Conservation (phyloP, 2,329 filamentous ascomycete species). For the Orbilia oligospora region DNA sequence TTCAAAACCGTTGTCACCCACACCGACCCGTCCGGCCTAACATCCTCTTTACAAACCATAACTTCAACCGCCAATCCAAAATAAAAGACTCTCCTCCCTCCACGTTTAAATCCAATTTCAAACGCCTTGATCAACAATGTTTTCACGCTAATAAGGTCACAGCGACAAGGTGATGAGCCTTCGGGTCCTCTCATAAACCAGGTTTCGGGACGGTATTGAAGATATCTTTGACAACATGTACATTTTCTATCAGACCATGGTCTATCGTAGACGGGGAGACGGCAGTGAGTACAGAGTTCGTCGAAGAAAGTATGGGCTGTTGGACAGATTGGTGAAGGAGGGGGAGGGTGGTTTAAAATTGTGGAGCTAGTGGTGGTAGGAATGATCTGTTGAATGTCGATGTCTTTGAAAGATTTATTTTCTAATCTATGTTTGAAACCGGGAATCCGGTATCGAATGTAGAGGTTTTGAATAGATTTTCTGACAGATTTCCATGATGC, state of each 20-base stretch:
- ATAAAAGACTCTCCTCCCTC: neutral
- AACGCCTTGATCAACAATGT: neutral
- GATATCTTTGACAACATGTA: neutral
- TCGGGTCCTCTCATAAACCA: too few species aligned
- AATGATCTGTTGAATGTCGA: too few species aligned
- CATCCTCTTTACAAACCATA: neutral
- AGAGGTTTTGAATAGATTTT: neutral
- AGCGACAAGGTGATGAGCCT: too few species aligned
- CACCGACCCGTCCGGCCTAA: too few species aligned
- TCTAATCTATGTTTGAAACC: too few species aligned
- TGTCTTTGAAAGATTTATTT: too few species aligned
- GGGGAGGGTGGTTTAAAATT: too few species aligned
- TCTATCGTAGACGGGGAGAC: neutral
- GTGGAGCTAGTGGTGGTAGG: too few species aligned
- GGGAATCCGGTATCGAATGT: too few species aligned
- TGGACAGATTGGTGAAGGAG: too few species aligned
- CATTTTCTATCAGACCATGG: neutral
- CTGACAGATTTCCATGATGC: neutral
- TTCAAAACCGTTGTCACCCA: neutral
- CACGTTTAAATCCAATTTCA: neutral
- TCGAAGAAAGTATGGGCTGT: too few species aligned
- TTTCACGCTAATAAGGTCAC: neutral
- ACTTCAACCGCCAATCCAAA: neutral
- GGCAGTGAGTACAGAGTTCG: neutral
- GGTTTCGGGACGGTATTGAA: too few species aligned